Evolutionary conservation across 2,329 filamentous ascomycete species (phyloP).

Genomic region (Endocalyx cinctus): DNA sequence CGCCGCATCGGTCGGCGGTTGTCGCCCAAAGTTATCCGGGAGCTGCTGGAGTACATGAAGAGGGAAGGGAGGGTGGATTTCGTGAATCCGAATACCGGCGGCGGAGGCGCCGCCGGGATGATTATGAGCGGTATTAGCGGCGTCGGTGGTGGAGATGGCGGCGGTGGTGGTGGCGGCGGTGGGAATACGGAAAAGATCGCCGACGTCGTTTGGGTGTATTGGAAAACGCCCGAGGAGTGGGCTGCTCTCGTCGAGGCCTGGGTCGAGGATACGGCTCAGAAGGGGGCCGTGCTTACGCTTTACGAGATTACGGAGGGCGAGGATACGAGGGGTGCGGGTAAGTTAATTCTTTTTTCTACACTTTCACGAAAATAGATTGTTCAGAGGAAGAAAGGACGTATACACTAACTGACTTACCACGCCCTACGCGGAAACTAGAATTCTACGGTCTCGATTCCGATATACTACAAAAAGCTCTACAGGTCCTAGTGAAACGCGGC

Average conservation of each 20-base stretch:
- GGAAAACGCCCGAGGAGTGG: conserved; percentile 89
- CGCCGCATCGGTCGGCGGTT: conserved; percentile 48
- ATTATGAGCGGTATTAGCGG: not conserved
- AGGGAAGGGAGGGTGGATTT: conserved; percentile 63
- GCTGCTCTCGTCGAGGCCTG: conserved; percentile 71
- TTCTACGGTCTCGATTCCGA: conserved; percentile 86
- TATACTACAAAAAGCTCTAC: conserved; percentile 72
- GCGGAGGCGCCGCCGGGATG: conserved; percentile 18
- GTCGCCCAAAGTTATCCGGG: conserved; percentile 45
- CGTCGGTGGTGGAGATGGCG: conserved; percentile 30
- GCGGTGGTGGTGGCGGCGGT: conserved; percentile 27
- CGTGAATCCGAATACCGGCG: conserved; percentile 31
- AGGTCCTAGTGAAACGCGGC: conserved; percentile 79
- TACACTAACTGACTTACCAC: no score
- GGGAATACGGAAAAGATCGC: no score
- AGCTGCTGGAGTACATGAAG: conserved; percentile 56
- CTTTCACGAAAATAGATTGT: no score
- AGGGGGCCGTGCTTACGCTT: conserved; percentile 81
- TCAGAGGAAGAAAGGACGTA: no score
- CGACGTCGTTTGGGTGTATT: conserved; percentile 72
- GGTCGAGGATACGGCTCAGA: conserved; percentile 85
- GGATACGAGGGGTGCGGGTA: conserved; percentile 63
- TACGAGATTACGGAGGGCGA: conserved; percentile 93
- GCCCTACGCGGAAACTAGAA: no score
- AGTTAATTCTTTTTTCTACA: conserved; percentile 21